phyloP scores from a whole-genome alignment of 306 rosid genomes.

The Quercus mongolica region DNA sequence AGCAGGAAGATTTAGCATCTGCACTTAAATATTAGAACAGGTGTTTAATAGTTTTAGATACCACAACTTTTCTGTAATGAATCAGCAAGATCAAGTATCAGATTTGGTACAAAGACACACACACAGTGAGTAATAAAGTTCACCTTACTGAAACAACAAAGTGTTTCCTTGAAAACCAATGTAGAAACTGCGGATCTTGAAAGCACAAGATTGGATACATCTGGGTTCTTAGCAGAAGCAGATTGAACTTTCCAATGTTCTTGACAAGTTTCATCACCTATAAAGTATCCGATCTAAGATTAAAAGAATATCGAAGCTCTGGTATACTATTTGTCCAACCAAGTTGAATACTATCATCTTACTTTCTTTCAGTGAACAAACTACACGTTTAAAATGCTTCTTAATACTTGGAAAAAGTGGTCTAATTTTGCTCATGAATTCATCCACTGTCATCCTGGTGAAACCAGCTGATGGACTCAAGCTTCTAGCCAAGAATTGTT shows the following conservation, averaged over 20 bases:
- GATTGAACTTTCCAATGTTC: slow-evolving; percentile 38
- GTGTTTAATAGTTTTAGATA: not conserved
- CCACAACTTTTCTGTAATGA: not conserved
- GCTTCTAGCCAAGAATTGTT: slow-evolving; percentile 23
- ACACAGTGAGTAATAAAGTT: not conserved
- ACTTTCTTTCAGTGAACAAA: slow-evolving; percentile 25
- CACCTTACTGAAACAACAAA: slow-evolving; percentile 30
- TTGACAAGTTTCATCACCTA: slow-evolving; percentile 29
- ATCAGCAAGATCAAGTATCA: not conserved
- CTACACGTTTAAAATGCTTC: slow-evolving; percentile 25
- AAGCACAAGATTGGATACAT: slow-evolving; percentile 25
- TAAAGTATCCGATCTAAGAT: not conserved
- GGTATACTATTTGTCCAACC: not conserved
- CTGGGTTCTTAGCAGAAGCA: slow-evolving; percentile 33
- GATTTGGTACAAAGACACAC: not conserved
- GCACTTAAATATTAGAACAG: not conserved
- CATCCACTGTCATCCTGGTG: slow-evolving; percentile 23
- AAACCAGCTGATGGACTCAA: slow-evolving; percentile 24
- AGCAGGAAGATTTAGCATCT: slow-evolving; percentile 30
- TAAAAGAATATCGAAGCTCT: not conserved
- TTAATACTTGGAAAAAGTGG: slow-evolving; percentile 32
- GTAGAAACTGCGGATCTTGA: slow-evolving; percentile 27
- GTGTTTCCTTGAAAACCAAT: slow-evolving; percentile 29
- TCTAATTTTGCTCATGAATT: slow-evolving; percentile 17
- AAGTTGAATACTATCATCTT: not conserved